Percentiles rank a stretch among this genome's conserved stretches.
Conservation (phyloP, 1,284 basidiomycete species). For the Rhodotorula sp. region DNA sequence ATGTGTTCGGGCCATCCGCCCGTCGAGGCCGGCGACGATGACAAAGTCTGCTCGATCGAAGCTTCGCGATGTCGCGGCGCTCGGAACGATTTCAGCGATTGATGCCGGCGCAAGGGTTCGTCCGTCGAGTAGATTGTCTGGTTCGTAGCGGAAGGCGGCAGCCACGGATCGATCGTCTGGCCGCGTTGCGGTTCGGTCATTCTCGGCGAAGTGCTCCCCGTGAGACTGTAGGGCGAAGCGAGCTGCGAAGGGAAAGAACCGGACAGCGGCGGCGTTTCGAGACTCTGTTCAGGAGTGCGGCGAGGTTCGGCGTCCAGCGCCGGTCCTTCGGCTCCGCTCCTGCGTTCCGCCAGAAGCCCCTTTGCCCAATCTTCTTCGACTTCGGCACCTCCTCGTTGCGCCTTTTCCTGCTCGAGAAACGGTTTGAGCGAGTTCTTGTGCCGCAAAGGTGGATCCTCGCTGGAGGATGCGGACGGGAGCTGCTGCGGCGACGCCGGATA, state of each 20-base stretch:
- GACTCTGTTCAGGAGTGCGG: slow-evolving; percentile 14
- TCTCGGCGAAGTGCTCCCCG: slow-evolving; percentile 14
- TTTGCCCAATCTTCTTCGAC: slow-evolving; percentile 40
- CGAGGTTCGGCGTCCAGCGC: slow-evolving; percentile 2
- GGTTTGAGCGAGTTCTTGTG: slow-evolving; percentile 40
- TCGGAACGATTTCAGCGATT: slow-evolving; percentile 29
- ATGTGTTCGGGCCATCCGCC: slow-evolving; percentile 6
- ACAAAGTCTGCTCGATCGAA: slow-evolving; percentile 18
- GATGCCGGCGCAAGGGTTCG: slow-evolving; percentile 30
- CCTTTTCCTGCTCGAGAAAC: slow-evolving; percentile 36
- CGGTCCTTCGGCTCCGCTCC: slow-evolving; percentile 24
- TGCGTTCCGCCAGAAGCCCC: slow-evolving; percentile 32
- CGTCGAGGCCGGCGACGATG: slow-evolving; percentile 16
- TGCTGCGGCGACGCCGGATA: neutral
- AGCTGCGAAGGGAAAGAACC: slow-evolving; percentile 21
- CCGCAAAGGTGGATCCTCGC: slow-evolving; percentile 11
- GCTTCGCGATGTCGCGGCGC: slow-evolving; percentile 14
- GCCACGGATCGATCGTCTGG: slow-evolving; percentile 23
- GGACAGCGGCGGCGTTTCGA: slow-evolving; percentile 28
- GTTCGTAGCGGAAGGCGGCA: slow-evolving; percentile 2
- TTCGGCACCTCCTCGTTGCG: slow-evolving; percentile 12
- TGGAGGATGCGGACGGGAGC: neutral
- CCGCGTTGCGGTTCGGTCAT: slow-evolving; percentile 7
- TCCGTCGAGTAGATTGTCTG: slow-evolving; percentile 10
- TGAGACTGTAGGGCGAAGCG: slow-evolving; percentile 7